phyloP scores from a whole-genome alignment of 345 rosid species.

The Rhodamnia rubescens region DNA sequence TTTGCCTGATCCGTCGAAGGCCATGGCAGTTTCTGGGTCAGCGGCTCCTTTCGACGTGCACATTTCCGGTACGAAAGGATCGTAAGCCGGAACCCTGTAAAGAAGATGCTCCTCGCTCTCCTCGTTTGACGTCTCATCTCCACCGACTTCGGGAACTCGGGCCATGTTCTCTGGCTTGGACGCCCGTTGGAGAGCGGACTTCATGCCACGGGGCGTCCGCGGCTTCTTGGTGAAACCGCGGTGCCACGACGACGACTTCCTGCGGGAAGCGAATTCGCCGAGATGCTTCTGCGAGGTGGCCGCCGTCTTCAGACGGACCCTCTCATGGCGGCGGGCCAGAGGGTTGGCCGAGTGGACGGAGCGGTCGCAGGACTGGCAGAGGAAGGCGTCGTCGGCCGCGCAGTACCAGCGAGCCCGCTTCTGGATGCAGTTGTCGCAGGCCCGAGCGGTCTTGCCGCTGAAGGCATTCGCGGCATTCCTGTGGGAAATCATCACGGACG shows the following conservation, averaged over 20 bases:
- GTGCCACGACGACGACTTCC: constrained; percentile 47
- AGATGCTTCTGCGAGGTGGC: constrained; percentile 22
- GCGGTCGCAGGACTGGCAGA: constrained; percentile 80
- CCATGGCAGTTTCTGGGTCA: background rate
- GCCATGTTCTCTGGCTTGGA: background rate
- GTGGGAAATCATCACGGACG: constrained; percentile 17
- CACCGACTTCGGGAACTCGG: constrained; percentile 62
- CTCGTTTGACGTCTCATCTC: constrained; percentile 42
- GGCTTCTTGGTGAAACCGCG: constrained; percentile 76
- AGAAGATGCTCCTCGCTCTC: constrained; percentile 71
- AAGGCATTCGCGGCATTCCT: constrained; percentile 51
- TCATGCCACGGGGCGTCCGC: constrained; percentile 60
- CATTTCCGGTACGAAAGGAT: constrained; percentile 44
- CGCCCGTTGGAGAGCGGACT: background rate
- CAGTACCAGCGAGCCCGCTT: constrained; percentile 88
- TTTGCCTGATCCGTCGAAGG: background rate
- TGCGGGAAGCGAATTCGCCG: background rate
- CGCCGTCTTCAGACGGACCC: constrained; percentile 62
- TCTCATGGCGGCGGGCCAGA: constrained; percentile 72
- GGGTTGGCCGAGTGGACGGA: constrained; percentile 84
- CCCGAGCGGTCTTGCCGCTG: constrained; percentile 77
- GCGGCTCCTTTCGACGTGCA: constrained; percentile 23
- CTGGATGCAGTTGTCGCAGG: constrained; percentile 75
- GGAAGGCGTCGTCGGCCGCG: constrained; percentile 94
- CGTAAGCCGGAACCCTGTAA: constrained; percentile 75